Evolutionary conservation across 148 eudicot species (phyloP).

Genomic region (Heliamphora exappendiculata): DNA sequence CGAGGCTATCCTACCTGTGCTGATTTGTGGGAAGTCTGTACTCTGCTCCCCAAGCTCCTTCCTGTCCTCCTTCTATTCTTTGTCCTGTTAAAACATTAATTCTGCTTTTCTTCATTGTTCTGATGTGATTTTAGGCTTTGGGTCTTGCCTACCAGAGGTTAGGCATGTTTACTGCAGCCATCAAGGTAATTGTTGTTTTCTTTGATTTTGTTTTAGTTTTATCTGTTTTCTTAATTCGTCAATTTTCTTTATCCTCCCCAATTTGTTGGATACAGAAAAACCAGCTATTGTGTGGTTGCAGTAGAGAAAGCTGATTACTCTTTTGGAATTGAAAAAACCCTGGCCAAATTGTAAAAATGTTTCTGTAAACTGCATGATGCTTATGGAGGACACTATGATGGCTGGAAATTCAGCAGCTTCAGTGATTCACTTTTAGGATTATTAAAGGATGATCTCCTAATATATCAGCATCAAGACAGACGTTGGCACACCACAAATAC

Average conservation of each 20-base stretch:
- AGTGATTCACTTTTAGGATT: background rate
- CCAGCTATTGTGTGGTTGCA: background rate
- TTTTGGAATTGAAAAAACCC: background rate
- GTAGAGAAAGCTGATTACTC: background rate
- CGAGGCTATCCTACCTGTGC: slow-evolving; percentile 78
- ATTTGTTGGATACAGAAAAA: too few relatives aligned
- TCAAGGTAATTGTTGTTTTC: slow-evolving; percentile 47
- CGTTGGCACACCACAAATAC: background rate
- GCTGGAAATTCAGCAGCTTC: slow-evolving; percentile 6
- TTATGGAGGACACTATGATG: background rate
- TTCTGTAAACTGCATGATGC: background rate
- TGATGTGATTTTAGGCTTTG: slow-evolving; percentile 43
- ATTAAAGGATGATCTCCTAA: background rate
- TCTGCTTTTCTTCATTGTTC: background rate
- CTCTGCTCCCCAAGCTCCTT: slow-evolving; percentile 8
- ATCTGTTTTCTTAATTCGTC: background rate
- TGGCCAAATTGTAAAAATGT: background rate
- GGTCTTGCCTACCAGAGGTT: slow-evolving; percentile 86
- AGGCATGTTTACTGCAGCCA: slow-evolving; percentile 95
- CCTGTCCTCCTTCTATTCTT: background rate
- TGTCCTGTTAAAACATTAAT: background rate
- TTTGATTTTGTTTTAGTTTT: background rate
- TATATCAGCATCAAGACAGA: background rate
- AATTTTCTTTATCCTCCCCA: background rate
- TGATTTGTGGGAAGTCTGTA: slow-evolving; percentile 92